Base-by-base conservation (phyloP, 1,284 basidiomycete species). In the Porodaedalea pini region DNA sequence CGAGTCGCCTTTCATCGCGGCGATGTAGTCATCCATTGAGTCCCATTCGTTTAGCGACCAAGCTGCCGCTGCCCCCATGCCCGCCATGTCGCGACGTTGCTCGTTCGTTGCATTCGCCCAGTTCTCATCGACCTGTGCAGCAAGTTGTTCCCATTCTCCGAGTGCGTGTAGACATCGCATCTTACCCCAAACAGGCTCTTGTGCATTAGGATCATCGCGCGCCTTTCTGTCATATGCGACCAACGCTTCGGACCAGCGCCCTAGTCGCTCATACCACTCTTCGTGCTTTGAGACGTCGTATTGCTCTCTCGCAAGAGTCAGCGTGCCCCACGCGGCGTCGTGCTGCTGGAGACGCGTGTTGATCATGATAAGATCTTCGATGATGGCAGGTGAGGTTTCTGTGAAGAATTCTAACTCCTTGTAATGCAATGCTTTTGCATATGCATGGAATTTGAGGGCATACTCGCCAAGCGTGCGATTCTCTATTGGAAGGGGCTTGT, bases 21-120 rank as follows among this genome's bases (percentile, higher is more conserved):
- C 81, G 60, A 99, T 98, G 71, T 97, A 99, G 65, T 95, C 89
- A 61, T 99, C 97, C 97, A 99, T 99, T 6, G 88, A 82, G 67
- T 98, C 94, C 97, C 97, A 99, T 67, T 98, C 94, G 62, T 90
- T 90, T 57, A 98, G 73, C 4, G 94, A 94, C 96, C 97, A 99
- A 3, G 94, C 94, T 1, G 97, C 96, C 0, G 97, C 96, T 0
- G 97, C 93, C 0, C 96, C 97, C 75, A 99, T 88, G 0, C 96
- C 95, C 1, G 97, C 95, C 66, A 99, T 97, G 69, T 92, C 88
- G 58, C 90, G 83, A 53, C 91, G 86, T 64, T 95, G 90, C 49
- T 98, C 94, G 61, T 86, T 80, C 44, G 80, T 85, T 2, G 93
- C 90, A 61, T 83, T 87, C 3, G 85, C 76, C 97, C 97, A 99